Base-by-base conservation (phyloP, 2,329 filamentous ascomycete species). In the Phaeosphaeriaceae sp. region DNA sequence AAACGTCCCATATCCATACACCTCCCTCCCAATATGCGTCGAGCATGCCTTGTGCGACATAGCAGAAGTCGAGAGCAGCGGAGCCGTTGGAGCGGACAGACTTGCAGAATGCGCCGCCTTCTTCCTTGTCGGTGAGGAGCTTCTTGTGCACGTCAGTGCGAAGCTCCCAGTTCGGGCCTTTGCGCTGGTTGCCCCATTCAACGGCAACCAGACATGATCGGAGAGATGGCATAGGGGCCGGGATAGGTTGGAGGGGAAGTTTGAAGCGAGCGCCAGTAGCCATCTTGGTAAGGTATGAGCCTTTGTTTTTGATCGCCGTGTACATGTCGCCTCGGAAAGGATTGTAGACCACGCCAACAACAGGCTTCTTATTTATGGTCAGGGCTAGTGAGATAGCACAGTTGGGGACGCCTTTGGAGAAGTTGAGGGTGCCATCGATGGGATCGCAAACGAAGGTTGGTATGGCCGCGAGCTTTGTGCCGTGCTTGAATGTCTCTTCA, bases 371-470 rank as follows among this genome's bases (percentile, higher is more conserved):
- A 15, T 69, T 63, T 13, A 78, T 19, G 0, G 70, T 71, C 0
- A 79, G 51, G 0, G 71, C 75, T 27, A 79, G 57, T 0, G 72
- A 76, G 44, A 78, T 65, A 7, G 71, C 73, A n/a, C 63, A 70
- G 57, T 78, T 77, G 3, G 70, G 73, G 17, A 78, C 74, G 13
- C 76, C 74, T 47, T 74, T 72, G 7, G 72, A 75, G 65, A 79
- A 79, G 62, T 79, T 78, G 1, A 78, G 68, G 0, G 76, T 79
- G 1, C 76, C 76, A 46, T 79, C 76, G 31, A 79, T 76, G 6
- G 76, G 76, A 41, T 78, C 76, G 31, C 70, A 72, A 7, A 79
- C 65, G 51, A 79, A 76, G 1, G 76, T 78, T 1, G 76, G 75
- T 1, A 41, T 50, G 46, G 72, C 61, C 0, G 58, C 57, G 2